Conservation (phyloP, 257 asterid species). For the Capsicum rhomboideum region DNA sequence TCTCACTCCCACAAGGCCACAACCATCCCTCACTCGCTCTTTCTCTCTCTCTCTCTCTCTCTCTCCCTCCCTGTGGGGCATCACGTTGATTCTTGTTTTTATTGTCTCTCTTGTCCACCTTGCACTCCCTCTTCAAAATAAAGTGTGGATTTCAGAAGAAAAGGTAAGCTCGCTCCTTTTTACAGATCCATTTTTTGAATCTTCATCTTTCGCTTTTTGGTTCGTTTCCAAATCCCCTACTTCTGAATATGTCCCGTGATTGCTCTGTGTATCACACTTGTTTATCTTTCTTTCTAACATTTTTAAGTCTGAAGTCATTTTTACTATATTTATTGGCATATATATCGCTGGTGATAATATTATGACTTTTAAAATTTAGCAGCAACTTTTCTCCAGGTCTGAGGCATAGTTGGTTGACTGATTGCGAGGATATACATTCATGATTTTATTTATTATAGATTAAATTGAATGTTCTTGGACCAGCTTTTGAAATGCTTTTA, state of each 20-base stretch:
- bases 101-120: no score
- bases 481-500: neutral
- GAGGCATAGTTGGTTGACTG: neutral
- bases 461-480: neutral
- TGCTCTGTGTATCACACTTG: no score
- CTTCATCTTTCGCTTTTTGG: neutral
- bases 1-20: no score
- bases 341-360: neutral
- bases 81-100: neutral
- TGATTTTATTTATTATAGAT: neutral
- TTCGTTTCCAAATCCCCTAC: neutral
- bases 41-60: neutral
- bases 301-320: neutral
- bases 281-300: no score
- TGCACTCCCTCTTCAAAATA: no score
- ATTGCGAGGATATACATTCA: neutral
- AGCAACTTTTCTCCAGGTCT: neutral
- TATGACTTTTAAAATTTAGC: neutral
- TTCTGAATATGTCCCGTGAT: neutral
- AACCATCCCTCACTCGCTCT: no score
- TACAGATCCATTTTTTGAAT: constrained; percentile 10
- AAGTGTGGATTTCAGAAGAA: no score
- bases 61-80: neutral
- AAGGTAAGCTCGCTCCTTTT: constrained; percentile 11
- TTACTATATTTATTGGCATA: neutral